Conservation (phyloP, 805 yeast species). For the Ogataea populi-albae region DNA sequence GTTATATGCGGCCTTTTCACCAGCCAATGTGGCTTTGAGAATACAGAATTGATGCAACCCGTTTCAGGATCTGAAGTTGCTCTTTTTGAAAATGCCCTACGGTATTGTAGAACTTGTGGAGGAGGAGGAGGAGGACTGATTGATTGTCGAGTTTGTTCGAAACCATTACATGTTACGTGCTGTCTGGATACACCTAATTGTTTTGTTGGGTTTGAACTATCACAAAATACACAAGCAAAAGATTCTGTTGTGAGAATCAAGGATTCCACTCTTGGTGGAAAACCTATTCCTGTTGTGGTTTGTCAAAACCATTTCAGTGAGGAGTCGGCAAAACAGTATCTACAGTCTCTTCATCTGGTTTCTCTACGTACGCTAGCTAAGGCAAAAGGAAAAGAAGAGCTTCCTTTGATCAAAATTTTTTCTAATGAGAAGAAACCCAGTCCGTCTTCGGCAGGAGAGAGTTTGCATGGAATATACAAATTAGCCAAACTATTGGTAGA, state of each 20-base stretch:
- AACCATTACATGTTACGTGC: constrained; percentile 52
- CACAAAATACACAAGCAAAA: constrained; percentile 23
- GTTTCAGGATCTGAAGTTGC: constrained; percentile 36
- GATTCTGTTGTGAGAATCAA: constrained; percentile 17
- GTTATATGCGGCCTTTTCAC: constrained; percentile 63
- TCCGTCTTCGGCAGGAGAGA: constrained; percentile 7
- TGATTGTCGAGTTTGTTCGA: constrained; percentile 45
- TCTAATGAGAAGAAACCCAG: constrained; percentile 33
- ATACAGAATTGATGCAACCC: constrained; percentile 44
- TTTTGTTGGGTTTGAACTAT: constrained; percentile 52
- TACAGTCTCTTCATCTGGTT: constrained; percentile 22
- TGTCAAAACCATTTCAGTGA: constrained; percentile 39
- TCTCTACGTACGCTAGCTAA: constrained; percentile 33
- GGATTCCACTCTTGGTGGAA: constrained; percentile 34
- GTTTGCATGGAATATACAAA: constrained; percentile 11
- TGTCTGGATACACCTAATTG: constrained; percentile 47
- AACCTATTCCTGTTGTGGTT: constrained; percentile 40
- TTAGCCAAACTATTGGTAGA: not conserved
- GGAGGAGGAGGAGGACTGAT: constrained; percentile 48
- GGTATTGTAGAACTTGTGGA: constrained; percentile 45
- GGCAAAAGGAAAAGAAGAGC: constrained; percentile 23
- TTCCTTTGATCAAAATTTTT: constrained; percentile 41
- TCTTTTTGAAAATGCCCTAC: constrained; percentile 31
- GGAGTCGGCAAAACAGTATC: not conserved
- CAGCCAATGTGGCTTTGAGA: constrained; percentile 43